phyloP scores from a whole-genome alignment of 352 stramenopile genomes.

The Pythium insidiosum region DNA sequence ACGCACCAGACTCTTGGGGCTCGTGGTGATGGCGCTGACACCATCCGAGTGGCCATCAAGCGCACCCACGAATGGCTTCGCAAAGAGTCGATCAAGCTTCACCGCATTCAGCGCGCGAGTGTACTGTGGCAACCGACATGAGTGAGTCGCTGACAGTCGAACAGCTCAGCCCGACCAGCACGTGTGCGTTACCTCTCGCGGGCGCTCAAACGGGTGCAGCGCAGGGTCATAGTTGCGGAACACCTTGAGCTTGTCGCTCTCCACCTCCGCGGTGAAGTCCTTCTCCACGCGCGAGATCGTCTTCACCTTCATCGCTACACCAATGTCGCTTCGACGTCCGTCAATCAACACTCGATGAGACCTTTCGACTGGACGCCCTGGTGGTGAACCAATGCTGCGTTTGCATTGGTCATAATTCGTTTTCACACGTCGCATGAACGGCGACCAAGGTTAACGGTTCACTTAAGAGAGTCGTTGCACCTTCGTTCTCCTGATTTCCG shows the following conservation, averaged over 20 bases:
- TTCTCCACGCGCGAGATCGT: constrained; percentile 94
- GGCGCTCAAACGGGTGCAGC: constrained; percentile 91
- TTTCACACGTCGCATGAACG: constrained; percentile 13
- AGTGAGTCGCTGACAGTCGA: background rate
- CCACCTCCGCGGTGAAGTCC: constrained; percentile 92
- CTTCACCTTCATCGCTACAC: constrained; percentile 98
- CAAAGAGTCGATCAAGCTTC: constrained; percentile 99
- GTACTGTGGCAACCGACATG: constrained; percentile 78
- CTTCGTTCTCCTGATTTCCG: too few relatives aligned
- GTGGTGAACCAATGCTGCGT: background rate
- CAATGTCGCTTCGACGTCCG: background rate
- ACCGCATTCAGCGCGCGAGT: constrained; percentile 94
- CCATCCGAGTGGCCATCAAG: constrained; percentile 97
- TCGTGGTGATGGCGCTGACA: constrained; percentile 91
- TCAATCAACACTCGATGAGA: background rate
- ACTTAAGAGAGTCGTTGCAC: too few relatives aligned
- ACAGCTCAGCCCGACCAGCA: too few relatives aligned
- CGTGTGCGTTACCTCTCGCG: constrained; percentile 38
- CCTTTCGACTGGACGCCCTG: background rate
- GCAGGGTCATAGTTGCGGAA: constrained; percentile 96
- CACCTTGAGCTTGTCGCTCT: constrained; percentile 91
- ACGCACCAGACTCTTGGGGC: constrained; percentile 78
- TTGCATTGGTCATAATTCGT: constrained; percentile 11
- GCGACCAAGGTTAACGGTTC: too few relatives aligned
- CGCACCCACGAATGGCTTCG: constrained; percentile 96